Conservation (phyloP, 2,329 filamentous ascomycete genomes). For the Colletotrichum simmondsii region DNA sequence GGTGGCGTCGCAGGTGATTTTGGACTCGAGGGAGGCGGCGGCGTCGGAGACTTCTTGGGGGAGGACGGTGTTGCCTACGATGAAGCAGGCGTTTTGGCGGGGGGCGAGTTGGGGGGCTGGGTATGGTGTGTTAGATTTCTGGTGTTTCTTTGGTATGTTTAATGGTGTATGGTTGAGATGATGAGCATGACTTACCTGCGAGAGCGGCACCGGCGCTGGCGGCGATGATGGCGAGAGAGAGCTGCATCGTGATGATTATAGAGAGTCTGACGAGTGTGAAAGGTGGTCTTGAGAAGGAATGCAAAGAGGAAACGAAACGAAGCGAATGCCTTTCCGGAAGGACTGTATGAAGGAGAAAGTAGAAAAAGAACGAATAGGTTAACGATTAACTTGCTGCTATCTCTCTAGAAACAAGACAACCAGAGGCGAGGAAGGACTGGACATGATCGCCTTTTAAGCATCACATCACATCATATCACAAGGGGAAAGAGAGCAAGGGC, state of each 20-base stretch:
- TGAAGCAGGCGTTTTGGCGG: constrained; percentile 60
- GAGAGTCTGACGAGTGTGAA: too few relatives aligned
- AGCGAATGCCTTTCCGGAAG: constrained; percentile 32
- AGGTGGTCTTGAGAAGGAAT: neutral
- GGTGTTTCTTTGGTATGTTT: neutral
- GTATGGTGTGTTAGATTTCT: neutral
- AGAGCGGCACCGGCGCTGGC: constrained; percentile 29
- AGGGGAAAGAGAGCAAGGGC: neutral
- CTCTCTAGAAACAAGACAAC: neutral
- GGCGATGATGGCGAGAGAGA: constrained; percentile 30
- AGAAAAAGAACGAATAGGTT: constrained; percentile 7
- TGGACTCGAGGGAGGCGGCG: constrained; percentile 52
- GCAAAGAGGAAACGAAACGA: constrained; percentile 15
- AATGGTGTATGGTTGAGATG: neutral
- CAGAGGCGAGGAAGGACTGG: neutral
- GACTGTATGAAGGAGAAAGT: neutral
- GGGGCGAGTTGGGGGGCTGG: constrained; percentile 34
- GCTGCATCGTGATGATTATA: constrained; percentile 32
- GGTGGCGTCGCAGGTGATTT: constrained; percentile 60
- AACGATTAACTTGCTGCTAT: neutral
- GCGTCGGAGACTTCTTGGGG: constrained; percentile 59
- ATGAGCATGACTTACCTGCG: constrained; percentile 2
- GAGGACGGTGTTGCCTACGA: constrained; percentile 61
- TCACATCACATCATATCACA: neutral
- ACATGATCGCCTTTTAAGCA: constrained; percentile 32